Base-by-base conservation (phyloP, 345 rosid genomes). In the Diplotaxis tenuifolia region DNA sequence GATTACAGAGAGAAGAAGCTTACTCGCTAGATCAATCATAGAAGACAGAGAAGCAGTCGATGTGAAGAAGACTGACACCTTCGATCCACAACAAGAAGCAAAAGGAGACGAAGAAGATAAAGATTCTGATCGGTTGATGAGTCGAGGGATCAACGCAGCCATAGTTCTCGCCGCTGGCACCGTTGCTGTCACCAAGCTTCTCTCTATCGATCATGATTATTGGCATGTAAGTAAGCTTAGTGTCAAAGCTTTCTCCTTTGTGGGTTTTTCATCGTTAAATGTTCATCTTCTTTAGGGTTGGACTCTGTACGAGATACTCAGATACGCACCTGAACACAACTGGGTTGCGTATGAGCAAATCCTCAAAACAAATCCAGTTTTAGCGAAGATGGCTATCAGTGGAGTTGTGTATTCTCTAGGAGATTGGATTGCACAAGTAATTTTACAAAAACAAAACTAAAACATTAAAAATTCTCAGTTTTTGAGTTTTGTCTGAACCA, bases 341-440 rank as follows among this genome's bases (percentile, higher is more conserved):
- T 94, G 98, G 97, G 71, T 75, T 82, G 97, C 98, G 29, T 94
- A 94, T 68, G 98, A 94, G 64, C 80, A 91, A 82, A 88, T 89
- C 59, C 93, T 94, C 57, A 89, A 88, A 77, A 67, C 86, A 32
- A 88, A 94, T 61, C 98, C 98, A 0, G 96, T 94, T 65, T 78
- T 94, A 76, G 95, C 98, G 7, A 94, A 94, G 85, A 89, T 94
- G 98, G 95, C 88, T 4, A 91, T 94, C 22, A 94, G 98, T 65
- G 97, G 98, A 59, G 74, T 89, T 42, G 97, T 94, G 10, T 94
- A 94, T 75, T 80, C 87, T 40, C 65, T 88, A 27, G 98, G 98
- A 55, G 98, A 93, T 80, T 91, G 97, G 96, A 91, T 94, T 85
- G 98, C 98, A 4, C 98, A 93, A 77, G 98, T 89, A 82, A 59